Base-by-base conservation (phyloP, 106 monocot genomes). In the Iris macrosiphon region DNA sequence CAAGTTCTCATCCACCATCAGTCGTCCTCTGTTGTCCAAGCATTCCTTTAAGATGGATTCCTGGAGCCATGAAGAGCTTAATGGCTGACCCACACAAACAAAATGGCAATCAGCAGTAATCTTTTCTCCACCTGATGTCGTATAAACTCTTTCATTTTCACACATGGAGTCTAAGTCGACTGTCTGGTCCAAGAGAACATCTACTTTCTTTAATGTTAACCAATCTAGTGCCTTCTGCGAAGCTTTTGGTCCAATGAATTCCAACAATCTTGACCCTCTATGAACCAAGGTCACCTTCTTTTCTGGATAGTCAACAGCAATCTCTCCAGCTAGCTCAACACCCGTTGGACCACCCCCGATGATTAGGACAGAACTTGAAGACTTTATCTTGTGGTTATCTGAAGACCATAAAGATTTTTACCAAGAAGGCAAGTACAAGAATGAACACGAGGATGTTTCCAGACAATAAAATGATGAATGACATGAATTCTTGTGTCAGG, bases 301-400 rank as follows among this genome's bases (percentile, higher is more conserved):
- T 41, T 64, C 64, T 10, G 72, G 72, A 43, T 49, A 65, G 31
- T 72, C 72, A 14, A 65, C 64, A 18, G 51, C 72, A 34, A 72
- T 72, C 50, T 72, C 72, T 58, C 57, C 72, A 13, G 72, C 72
- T n/a, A 72, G 64, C 51, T 65, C 72, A 33, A 72, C 72, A 17
- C 72, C 64, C 31, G 32, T 64, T 31, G 57, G 72, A 49, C 72
- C 72, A 1, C 72, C 72, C 2, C 72, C 72, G 3, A 72, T 13
- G 38, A 64, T 64, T 40, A 72, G 45, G 31, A 72, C 22, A 31
- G 72, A 72, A 22, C 37, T 18, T 22, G 72, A 72, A 31, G 72
- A 41, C 48, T 65, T 58, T 25, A 72, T 64, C 64, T 64, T 72
- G 7, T 57, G 47, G 17, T 64, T 64, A 49, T 72, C 72, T 72